Evolutionary conservation across 176 grass and related monocot genomes (phyloP).

Genomic region (Thinopyrum elongatum): DNA sequence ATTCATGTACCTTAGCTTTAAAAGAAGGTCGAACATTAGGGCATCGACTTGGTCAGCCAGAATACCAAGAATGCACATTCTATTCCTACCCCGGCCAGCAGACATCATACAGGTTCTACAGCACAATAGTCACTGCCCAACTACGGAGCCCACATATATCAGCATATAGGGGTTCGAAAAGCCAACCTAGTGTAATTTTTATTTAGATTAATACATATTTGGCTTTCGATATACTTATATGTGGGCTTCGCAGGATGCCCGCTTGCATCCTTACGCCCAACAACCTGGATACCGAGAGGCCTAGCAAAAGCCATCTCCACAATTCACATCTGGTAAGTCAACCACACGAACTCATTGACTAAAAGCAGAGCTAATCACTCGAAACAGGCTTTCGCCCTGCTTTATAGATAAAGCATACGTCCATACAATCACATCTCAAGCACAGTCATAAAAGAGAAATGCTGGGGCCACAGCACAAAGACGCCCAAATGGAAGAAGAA

Average conservation of each 20-base stretch:
- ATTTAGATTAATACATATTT: too few species aligned
- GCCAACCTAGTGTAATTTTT: too few species aligned
- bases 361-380: neutral
- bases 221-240: too few species aligned
- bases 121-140: neutral
- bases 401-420: too few species aligned
- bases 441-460: too few species aligned
- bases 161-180: too few species aligned
- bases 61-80: neutral
- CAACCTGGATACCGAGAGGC: neutral
- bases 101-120: neutral
- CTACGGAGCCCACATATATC: too few species aligned
- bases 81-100: neutral
- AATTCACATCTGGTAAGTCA: constrained; percentile 32
- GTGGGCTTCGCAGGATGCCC: too few species aligned
- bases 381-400: too few species aligned
- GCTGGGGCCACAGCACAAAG: too few species aligned
- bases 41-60: neutral
- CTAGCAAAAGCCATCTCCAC: neutral
- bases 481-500: too few species aligned
- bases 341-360: constrained; percentile 8
- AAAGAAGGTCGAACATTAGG: neutral
- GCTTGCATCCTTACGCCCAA: neutral
- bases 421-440: too few species aligned
- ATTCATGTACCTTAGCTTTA: neutral